Conservation (phyloP, 495 filamentous ascomycete species). For the Oidiodendron maius region DNA sequence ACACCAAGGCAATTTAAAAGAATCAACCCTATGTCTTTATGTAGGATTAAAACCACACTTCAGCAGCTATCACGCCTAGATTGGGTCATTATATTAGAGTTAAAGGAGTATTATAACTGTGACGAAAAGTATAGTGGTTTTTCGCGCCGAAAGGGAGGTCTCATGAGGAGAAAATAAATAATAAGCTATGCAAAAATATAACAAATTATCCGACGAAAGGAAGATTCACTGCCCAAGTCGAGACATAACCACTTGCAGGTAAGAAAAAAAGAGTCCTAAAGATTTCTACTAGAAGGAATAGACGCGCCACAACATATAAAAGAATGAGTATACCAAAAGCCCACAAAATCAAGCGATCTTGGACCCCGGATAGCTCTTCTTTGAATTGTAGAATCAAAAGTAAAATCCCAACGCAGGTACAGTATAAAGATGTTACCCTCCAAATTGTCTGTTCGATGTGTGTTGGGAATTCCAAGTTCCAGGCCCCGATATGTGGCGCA, state of each 20-base stretch:
- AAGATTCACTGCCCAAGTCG: slow-evolving; percentile 13
- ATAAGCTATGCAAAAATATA: too few relatives aligned
- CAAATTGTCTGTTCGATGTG: slow-evolving; percentile 28
- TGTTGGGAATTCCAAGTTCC: slow-evolving; percentile 35
- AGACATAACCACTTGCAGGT: slow-evolving; percentile 17
- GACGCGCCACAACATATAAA: slow-evolving; percentile 15
- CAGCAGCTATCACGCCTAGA: too few relatives aligned
- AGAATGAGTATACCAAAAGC: too few relatives aligned
- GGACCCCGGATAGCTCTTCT: neutral
- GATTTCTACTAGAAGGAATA: slow-evolving; percentile 25
- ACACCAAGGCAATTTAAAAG: too few relatives aligned
- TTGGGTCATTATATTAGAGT: too few relatives aligned
- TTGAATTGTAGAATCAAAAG: neutral
- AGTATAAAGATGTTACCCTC: slow-evolving; percentile 18
- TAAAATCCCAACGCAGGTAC: neutral
- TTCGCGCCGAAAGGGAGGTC: too few relatives aligned
- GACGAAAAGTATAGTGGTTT: too few relatives aligned
- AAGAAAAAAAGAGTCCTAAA: slow-evolving; percentile 23
- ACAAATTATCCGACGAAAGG: neutral
- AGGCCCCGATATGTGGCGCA: slow-evolving; percentile 30
- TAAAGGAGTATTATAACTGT: too few relatives aligned
- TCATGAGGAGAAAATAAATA: too few relatives aligned
- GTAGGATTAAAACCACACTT: too few relatives aligned
- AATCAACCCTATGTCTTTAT: too few relatives aligned
- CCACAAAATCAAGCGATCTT: neutral